phyloP scores from a whole-genome alignment of 164 flowering plant genomes.

The Macadamia integrifolia region DNA sequence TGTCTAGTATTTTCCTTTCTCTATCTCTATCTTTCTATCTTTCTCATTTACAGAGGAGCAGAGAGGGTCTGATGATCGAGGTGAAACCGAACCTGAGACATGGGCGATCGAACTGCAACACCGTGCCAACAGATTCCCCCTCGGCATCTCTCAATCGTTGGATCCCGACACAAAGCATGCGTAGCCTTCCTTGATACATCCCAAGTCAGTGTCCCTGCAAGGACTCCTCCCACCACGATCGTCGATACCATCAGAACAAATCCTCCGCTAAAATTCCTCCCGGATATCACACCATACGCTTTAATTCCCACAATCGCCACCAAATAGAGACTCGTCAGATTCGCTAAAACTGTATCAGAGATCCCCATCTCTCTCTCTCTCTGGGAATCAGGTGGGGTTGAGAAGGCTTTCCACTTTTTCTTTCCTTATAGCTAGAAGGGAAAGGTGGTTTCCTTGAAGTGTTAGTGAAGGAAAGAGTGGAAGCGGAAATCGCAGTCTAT shows the following conservation, averaged over 20 bases:
- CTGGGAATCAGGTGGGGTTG: too few species aligned
- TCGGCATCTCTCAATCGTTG: constrained; percentile 30
- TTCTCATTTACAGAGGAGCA: not conserved
- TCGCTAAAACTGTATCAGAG: constrained; percentile 53
- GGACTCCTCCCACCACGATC: constrained; percentile 32
- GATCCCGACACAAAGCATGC: constrained; percentile 23
- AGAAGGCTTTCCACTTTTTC: too few species aligned
- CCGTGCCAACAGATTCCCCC: constrained; percentile 89
- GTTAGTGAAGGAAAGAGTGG: too few species aligned
- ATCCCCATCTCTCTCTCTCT: constrained; percentile 31
- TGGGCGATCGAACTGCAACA: constrained; percentile 57
- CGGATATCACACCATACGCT: constrained; percentile 44
- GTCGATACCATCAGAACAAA: constrained; percentile 47
- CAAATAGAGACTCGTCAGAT: constrained; percentile 53
- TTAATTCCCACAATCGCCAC: constrained; percentile 55
- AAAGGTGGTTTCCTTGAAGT: too few species aligned
- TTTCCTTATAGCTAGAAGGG: too few species aligned
- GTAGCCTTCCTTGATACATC: constrained; percentile 60
- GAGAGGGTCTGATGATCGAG: constrained; percentile 42
- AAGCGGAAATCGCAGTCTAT: too few species aligned
- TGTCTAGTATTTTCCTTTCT: too few species aligned
- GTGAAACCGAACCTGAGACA: constrained; percentile 57
- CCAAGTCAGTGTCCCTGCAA: constrained; percentile 55
- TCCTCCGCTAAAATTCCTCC: constrained; percentile 46
- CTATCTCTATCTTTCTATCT: not conserved